Percentiles rank a stretch among this genome's conserved stretches.
Conservation (phyloP, 495 filamentous ascomycete species). For the Neurospora sp. region DNA sequence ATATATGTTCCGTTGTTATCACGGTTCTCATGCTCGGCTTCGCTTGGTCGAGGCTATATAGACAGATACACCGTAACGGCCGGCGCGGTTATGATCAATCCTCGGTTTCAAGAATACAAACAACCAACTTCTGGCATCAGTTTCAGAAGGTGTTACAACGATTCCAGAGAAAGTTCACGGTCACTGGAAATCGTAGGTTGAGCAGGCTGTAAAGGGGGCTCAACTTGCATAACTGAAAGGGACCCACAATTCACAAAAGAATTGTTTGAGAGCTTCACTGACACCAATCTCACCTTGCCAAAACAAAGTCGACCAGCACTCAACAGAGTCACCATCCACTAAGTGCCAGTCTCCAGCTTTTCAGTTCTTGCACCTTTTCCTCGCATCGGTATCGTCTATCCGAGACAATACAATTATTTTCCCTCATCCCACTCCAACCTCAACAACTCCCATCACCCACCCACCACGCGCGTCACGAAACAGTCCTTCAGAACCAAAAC, state of each 20-base stretch:
- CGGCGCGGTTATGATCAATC: neutral
- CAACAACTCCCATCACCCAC: neutral
- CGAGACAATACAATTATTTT: no score
- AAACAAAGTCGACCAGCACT: neutral
- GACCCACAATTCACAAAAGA: neutral
- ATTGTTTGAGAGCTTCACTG: neutral
- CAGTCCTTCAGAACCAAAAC: neutral
- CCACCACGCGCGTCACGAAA: neutral
- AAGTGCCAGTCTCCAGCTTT: neutral
- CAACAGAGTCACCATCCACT: neutral
- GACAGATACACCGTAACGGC: neutral
- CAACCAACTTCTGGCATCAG: neutral
- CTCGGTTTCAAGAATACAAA: neutral
- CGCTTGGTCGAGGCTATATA: neutral
- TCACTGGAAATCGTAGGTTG: neutral
- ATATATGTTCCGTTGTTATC: neutral
- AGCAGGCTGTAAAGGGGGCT: neutral
- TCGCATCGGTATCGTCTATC: no score
- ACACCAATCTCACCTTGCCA: neutral
- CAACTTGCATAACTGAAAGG: neutral
- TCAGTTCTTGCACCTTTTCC: neutral
- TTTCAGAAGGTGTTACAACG: neutral
- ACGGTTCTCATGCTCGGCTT: neutral
- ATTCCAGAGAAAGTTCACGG: neutral
- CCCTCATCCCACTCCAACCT: neutral